phyloP scores from a whole-genome alignment of 75 land plant genomes.

The Cupressus sempervirens region DNA sequence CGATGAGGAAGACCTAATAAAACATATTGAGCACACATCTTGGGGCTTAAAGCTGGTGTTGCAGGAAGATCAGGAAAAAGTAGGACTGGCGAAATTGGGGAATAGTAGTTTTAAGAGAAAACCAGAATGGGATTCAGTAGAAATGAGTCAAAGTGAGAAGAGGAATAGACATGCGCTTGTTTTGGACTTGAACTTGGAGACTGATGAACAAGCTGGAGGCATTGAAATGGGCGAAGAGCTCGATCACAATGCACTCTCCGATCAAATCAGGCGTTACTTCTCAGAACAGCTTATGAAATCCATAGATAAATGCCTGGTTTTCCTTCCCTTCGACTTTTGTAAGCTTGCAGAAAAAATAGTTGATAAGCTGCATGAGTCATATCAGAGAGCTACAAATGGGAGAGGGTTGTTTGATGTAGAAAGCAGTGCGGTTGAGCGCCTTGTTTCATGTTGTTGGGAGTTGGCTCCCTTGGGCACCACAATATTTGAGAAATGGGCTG shows the following conservation, averaged over 20 bases:
- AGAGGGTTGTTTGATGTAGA: neutral
- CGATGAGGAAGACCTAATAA: neutral
- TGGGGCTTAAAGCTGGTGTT: neutral
- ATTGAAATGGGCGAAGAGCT: neutral
- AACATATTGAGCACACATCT: neutral
- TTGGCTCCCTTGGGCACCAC: neutral
- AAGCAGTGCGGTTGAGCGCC: neutral
- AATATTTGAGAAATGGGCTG: neutral
- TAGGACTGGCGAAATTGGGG: neutral
- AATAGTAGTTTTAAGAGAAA: neutral
- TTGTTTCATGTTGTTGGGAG: conserved; percentile 1
- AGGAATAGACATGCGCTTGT: neutral
- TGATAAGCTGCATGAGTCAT: neutral
- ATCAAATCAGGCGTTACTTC: neutral
- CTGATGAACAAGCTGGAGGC: neutral
- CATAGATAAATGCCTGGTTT: conserved; percentile 28
- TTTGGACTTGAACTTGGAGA: neutral
- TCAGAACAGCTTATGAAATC: conserved; percentile 20
- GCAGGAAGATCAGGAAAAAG: neutral
- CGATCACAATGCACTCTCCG: too few relatives aligned
- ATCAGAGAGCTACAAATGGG: neutral
- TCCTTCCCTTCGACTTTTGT: conserved; percentile 56
- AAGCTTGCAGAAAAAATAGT: conserved; percentile 19
- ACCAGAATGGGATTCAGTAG: neutral
- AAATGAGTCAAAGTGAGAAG: neutral